A percentile compares a stretch with the other conserved stretches of the same genome.
Conservation (phyloP, 2,329 filamentous ascomycete species). For the Microcyclospora pomicola region DNA sequence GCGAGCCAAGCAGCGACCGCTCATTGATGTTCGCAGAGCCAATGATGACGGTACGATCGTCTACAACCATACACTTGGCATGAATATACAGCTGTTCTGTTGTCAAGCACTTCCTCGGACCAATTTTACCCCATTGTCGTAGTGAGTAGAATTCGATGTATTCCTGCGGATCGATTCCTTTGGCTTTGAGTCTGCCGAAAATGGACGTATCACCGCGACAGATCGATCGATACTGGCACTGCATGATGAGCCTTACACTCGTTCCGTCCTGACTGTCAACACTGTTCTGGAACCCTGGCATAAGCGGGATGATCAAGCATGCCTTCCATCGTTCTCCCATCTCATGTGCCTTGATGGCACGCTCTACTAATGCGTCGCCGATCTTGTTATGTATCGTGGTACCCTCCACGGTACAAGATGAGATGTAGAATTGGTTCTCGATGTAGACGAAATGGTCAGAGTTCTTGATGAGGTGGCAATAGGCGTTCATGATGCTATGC, state of each 20-base stretch:
- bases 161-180: slow-evolving; percentile 80
- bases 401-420: slow-evolving; percentile 75
- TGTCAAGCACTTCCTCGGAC: slow-evolving; percentile 64
- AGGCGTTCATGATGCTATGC: slow-evolving; percentile 90
- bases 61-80: slow-evolving; percentile 90
- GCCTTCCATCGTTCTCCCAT: slow-evolving; percentile 84
- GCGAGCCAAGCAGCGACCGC: slow-evolving; percentile 78
- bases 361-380: slow-evolving; percentile 84
- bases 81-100: slow-evolving; percentile 98
- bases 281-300: slow-evolving; percentile 97
- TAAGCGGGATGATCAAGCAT: slow-evolving; percentile 79
- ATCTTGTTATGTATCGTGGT: slow-evolving; percentile 85
- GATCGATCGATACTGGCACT: slow-evolving; percentile 92
- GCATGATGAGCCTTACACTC: slow-evolving; percentile 88
- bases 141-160: slow-evolving; percentile 93
- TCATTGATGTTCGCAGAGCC: slow-evolving; percentile 99
- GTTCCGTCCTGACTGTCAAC: slow-evolving; percentile 89
- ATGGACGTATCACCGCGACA: slow-evolving; percentile 86
- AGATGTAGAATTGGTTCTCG: slow-evolving; percentile 98
- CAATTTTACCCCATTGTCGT: slow-evolving; percentile 83
- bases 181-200: slow-evolving; percentile 67
- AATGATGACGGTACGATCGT: slow-evolving; percentile 85
- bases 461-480: slow-evolving; percentile 84
- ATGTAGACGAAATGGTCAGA: slow-evolving; percentile 98
- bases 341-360: slow-evolving; percentile 70